phyloP scores from a whole-genome alignment of 805 yeast genomes.

The Candida xiaguanensis region DNA sequence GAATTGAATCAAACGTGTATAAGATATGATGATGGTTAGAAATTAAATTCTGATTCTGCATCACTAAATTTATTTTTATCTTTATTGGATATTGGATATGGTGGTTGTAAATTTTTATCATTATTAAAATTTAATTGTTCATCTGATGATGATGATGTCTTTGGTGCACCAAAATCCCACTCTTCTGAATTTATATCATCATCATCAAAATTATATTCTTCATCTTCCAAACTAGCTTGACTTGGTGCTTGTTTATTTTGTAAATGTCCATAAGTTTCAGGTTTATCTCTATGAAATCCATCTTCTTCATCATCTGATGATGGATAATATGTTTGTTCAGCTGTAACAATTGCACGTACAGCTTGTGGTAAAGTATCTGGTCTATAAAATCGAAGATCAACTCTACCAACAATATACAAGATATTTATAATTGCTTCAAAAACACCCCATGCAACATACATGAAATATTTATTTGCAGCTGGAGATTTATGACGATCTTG shows the following conservation, averaged over 20 bases:
- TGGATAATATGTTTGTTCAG: conserved; percentile 36
- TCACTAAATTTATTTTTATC: not conserved
- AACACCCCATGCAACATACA: conserved; percentile 69
- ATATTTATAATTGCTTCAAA: conserved; percentile 57
- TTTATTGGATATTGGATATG: conserved; percentile 1
- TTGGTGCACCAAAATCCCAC: conserved; percentile 8
- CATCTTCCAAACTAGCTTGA: conserved; percentile 1
- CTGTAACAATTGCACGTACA: conserved; percentile 39
- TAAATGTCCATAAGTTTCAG: conserved; percentile 8
- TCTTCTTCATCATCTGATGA: conserved; percentile 22
- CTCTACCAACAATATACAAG: conserved; percentile 60
- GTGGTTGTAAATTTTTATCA: not conserved
- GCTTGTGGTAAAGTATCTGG: conserved; percentile 54
- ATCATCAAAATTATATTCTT: not conserved
- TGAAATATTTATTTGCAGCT: conserved; percentile 48
- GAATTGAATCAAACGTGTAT: conserved; percentile 1
- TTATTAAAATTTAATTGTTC: conserved; percentile 4
- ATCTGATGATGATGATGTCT: conserved; percentile 1
- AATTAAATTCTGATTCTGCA: conserved; percentile 7
- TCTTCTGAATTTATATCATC: conserved; percentile 8
- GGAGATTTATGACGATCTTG: conserved; percentile 13
- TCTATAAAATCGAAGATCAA: conserved; percentile 75
- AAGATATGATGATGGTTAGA: not conserved
- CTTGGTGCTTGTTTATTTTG: not conserved
- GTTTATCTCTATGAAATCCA: conserved; percentile 11